Conservation (phyloP, 208 protist genomes). For the Spongospora subterranea region DNA sequence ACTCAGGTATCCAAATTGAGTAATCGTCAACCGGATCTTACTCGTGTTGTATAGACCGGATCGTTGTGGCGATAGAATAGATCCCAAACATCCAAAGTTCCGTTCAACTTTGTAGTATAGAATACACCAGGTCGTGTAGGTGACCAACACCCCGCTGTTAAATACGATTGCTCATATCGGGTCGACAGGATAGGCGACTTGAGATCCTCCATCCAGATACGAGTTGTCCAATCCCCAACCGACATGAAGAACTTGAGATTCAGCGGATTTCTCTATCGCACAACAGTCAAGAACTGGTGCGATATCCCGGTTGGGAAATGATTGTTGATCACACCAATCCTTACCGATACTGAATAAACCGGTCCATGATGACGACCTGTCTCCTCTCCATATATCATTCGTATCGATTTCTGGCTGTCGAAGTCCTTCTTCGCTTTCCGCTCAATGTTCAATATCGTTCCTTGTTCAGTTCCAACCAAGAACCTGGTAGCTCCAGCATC, state of each 20-base stretch:
- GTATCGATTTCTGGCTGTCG: slow-evolving; percentile 64
- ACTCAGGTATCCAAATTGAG: too few species aligned
- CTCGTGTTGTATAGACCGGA: slow-evolving; percentile 84
- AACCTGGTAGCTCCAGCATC: slow-evolving; percentile 87
- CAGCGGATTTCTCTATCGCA: slow-evolving; percentile 65
- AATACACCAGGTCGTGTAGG: slow-evolving; percentile 89
- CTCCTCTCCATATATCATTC: slow-evolving; percentile 81
- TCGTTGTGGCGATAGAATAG: slow-evolving; percentile 89
- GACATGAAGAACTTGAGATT: slow-evolving; percentile 87
- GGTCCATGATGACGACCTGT: slow-evolving; percentile 85
- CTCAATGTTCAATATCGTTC: slow-evolving; percentile 84
- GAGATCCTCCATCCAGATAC: slow-evolving; percentile 90
- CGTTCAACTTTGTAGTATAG: slow-evolving; percentile 92
- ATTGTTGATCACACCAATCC: slow-evolving; percentile 85
- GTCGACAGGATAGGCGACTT: slow-evolving; percentile 89
- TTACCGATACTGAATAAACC: slow-evolving; percentile 88
- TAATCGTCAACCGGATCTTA: not conserved
- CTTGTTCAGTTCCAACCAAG: slow-evolving; percentile 94
- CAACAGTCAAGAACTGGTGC: not conserved
- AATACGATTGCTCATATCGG: slow-evolving; percentile 90
- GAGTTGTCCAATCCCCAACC: slow-evolving; percentile 89
- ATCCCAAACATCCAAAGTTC: slow-evolving; percentile 92
- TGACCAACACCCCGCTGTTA: slow-evolving; percentile 90
- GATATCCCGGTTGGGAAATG: not conserved
- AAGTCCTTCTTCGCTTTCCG: slow-evolving; percentile 86